phyloP scores from a whole-genome alignment of 139 green algal species.

The Micromonas commoda region DNA sequence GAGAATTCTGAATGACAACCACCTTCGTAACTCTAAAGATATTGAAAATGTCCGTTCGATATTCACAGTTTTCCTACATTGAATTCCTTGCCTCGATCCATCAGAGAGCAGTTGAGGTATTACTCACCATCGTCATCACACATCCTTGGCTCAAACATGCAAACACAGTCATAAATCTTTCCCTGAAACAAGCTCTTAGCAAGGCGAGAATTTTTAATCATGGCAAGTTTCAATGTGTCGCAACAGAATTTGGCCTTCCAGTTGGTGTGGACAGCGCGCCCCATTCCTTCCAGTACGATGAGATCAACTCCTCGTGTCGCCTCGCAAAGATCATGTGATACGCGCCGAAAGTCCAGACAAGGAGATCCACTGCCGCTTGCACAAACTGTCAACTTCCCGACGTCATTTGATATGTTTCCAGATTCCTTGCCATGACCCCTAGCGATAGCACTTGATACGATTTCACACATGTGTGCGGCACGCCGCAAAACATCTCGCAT shows the following conservation, averaged over 20 bases:
- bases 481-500: constrained; percentile 38
- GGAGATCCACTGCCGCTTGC: constrained; percentile 69
- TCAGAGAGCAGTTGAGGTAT: too few species aligned
- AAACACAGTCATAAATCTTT: constrained; percentile 30
- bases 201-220: constrained; percentile 72
- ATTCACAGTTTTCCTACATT: background rate
- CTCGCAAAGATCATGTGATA: constrained; percentile 57
- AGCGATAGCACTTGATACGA: background rate
- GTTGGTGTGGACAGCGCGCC: constrained; percentile 67
- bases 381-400: constrained; percentile 45
- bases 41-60: background rate
- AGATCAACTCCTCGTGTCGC: constrained; percentile 68
- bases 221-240: constrained; percentile 89
- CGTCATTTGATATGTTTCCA: too few species aligned
- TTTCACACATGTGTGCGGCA: constrained; percentile 61
- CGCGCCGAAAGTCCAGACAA: constrained; percentile 86
- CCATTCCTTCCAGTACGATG: constrained; percentile 95
- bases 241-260: constrained; percentile 52
- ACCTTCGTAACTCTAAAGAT: too few species aligned
- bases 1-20: too few species aligned
- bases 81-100: background rate
- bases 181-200: constrained; percentile 29
- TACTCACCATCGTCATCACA: too few species aligned
- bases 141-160: background rate
- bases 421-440: background rate